Percentiles rank a stretch among this genome's conserved stretches.
Conservation (phyloP, 108 stramenopile species). For the Nannochloropsis granulata region DNA sequence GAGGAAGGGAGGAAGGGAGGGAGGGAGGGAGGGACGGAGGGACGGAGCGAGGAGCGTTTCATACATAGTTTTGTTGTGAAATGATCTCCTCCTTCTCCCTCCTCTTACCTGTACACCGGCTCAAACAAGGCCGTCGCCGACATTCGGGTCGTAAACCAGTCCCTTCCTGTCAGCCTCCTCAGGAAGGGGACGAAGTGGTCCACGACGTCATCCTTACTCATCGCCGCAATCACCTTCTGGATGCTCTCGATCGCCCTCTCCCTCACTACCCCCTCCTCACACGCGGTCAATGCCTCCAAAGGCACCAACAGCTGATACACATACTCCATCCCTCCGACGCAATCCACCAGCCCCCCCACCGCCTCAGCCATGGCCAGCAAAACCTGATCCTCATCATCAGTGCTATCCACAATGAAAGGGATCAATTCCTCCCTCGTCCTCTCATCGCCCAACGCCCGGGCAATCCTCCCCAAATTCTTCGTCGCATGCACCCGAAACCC, state of each 20-base stretch:
- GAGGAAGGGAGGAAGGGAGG: neutral
- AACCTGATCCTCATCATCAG: slow-evolving; percentile 49
- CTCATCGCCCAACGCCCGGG: slow-evolving; percentile 40
- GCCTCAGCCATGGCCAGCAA: slow-evolving; percentile 41
- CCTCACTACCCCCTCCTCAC: slow-evolving; percentile 87
- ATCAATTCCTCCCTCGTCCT: slow-evolving; percentile 44
- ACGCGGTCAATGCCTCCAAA: slow-evolving; percentile 66
- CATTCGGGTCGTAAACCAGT: slow-evolving; percentile 95
- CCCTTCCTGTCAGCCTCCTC: slow-evolving; percentile 58
- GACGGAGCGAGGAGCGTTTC: too few species aligned
- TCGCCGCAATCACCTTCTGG: slow-evolving; percentile 31
- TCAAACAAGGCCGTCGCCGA: slow-evolving; percentile 61
- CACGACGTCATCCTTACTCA: slow-evolving; percentile 44
- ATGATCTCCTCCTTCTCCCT: neutral
- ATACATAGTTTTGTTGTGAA: too few species aligned
- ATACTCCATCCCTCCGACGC: slow-evolving; percentile 30
- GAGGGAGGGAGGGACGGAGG: neutral
- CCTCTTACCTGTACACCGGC: slow-evolving; percentile 30
- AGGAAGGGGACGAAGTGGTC: slow-evolving; percentile 55
- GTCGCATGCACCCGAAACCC: slow-evolving; percentile 28
- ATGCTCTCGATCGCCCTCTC: slow-evolving; percentile 62
- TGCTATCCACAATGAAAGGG: slow-evolving; percentile 40
- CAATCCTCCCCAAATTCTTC: slow-evolving; percentile 21
- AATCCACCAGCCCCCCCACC: slow-evolving; percentile 23
- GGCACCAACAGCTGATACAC: slow-evolving; percentile 55